Base-by-base conservation (phyloP, 148 eudicot genomes). In the Rhododendron kiyosumense region DNA sequence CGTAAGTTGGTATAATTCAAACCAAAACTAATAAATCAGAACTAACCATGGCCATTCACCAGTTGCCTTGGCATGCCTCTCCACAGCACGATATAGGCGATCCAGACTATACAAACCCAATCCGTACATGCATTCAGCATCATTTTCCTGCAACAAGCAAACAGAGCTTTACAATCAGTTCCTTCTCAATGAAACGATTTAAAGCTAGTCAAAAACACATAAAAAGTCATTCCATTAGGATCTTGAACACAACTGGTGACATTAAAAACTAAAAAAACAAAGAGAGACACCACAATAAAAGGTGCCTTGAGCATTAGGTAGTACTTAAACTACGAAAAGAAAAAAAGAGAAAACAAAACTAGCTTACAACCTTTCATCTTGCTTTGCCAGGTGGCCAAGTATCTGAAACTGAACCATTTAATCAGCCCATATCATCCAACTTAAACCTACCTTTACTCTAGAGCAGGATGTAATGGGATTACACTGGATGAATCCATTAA, bases 1-100 rank as follows among this genome's bases (percentile, higher is more conserved):
- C 10, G 32, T 12, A 69, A 30, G 75, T 28, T 12, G 30, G 48
- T 51, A 2, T 38, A 20, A 36, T 14, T 36, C 41, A 43, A 52
- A 17, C 71, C 24, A 74, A 10, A 87, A 32, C 17, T 85, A 74
- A 74, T 48, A 24, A 30, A 78, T 2, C 52, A 63, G 73, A 85
- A 90, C 95, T 91, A 82, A 97, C 99, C 95, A 89, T 83, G 84
- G 90, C 99, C 99, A 97, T 94, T 97, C 99, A 32, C 96, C 98
- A 15, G 99, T 95, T 82, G 86, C 92, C 86, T 89, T 93, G 75
- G 99, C 98, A 87, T 94, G 98, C 81, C 91, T 89, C 92, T 97
- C 96, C 80, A 92, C 96, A 74, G 96, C 95, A 83, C 92, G 94
- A 87, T 92, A 92, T 14, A 97, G 90, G 86, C 92, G 96, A 88